Base-by-base conservation (phyloP, 2,329 filamentous ascomycete genomes). In the Alternaria brassicae region DNA sequence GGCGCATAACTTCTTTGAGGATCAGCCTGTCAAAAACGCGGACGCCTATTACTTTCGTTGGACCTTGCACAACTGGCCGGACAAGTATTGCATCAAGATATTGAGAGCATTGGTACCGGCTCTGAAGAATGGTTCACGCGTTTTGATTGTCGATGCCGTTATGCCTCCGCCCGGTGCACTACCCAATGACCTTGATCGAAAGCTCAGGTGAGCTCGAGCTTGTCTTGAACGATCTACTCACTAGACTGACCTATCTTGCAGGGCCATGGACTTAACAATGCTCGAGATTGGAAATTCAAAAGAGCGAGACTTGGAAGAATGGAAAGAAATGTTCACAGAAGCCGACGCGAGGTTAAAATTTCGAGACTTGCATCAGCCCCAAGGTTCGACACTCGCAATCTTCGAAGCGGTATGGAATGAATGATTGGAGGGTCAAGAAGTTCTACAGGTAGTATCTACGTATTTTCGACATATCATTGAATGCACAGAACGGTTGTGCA, bases 281-380 rank as follows among this genome's bases (percentile, higher is more conserved):
- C 78, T 83, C 75, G 75, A 78, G 1, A 66, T 82, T 1, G 80
- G 80, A 45, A 83, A 82, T 58, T 76, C 77, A 3, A 77, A 78
- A 59, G 82, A 84, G 67, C 72, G 82, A 8, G 74, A 77, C 0
- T 72, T 77, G 0, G 72, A 77, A 7, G 79, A 79, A 2, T 84
- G 81, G 79, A 75, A 76, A 63, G 62, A 61, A 12, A 67, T 84
- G 3, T 78, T 83, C 63, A 59, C 63, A 6, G 60, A 70, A 30
- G 81, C 81, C 1, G 81, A 83, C 44, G 69, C 77, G 53, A 70
- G 79, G 4, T 81, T 82, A 37, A 69, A 75, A 1, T 70, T 81
- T 13, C 64, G 44, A 8, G 56, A 45, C 3, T 30, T 61, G 17
- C 57, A 42, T 27, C 44, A 56, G 27, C 34, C 58, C 23, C 27